Evolutionary conservation across 495 filamentous ascomycete genomes (phyloP), one percentile per base, ranked within the genome.

Genomic region (Aspergillus wentii): DNA sequence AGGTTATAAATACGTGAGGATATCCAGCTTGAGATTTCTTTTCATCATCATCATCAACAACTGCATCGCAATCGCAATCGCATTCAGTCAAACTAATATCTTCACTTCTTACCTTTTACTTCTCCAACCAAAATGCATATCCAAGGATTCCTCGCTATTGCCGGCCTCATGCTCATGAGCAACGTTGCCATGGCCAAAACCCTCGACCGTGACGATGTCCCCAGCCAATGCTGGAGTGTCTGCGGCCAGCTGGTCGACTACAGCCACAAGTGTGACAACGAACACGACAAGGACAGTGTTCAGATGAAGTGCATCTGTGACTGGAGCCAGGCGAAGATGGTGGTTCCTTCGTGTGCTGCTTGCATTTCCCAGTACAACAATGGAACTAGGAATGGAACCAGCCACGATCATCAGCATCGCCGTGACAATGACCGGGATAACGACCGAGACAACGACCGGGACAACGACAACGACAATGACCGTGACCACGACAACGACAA

Each of bases 251-350:
- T 63, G 1, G 55, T 63, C 22, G 43, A 41, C 22, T 49, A 46
- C 33, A 46, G 59, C 11, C 32, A 50, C 20, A 40, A 38, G 32
- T 66, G 61, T 28, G 51, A 62, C 46, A 26, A 35, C 13, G 40
- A 35, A 7, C 35, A 60, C 30, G 44, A 64, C 32, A 39, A 53
- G 35, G 57, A 62, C 40, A 38, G 34, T 8, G 49, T 49, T 17
- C 59, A 66, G 38, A 44, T 57, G 21, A 18, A 54, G 15, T 63
- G 61, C 22, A 59, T 66, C 28, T 66, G 61, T 29, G 34, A 57
- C 17, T 61, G 52, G 57, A 35, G 48, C 8, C 23, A 41, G 19
- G 54, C 54, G 8, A 36, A 48, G 10, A 54, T 37, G 6, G 46
- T 52, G 10, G 40, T 66, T 16, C 59, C 61, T 7, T 51, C 56